A percentile compares a stretch with the other conserved stretches of the same genome.
These are phyloP conservation scores for Rutstroemia sydowiana DNA, from an alignment of 2,329 filamentous ascomycete genomes.

Conservation along the genomic window DNA sequence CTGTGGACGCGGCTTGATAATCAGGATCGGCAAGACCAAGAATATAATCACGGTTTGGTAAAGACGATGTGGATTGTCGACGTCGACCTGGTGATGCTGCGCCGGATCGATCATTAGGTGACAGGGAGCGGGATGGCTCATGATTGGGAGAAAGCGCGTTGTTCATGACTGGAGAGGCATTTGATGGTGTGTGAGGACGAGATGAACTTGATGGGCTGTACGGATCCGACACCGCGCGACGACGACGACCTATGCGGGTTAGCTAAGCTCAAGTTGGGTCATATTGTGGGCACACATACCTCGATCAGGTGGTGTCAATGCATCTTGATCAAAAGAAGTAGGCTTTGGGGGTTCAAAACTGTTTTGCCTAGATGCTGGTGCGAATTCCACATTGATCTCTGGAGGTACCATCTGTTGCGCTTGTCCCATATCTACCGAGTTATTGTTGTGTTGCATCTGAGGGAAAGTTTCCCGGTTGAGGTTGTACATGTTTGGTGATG, in stretches of 20 bases:
- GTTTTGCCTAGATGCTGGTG: conserved; percentile 61
- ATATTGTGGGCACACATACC: conserved; percentile 36
- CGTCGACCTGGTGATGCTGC: conserved; percentile 39
- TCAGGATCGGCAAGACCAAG: conserved; percentile 84
- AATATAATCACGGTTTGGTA: conserved; percentile 65
- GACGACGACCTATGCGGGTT: conserved; percentile 27
- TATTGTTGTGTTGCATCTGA: conserved; percentile 37
- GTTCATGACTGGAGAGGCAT: conserved; percentile 46
- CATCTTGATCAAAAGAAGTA: conserved; percentile 62
- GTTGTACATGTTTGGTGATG: conserved; percentile 44
- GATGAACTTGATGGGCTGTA: conserved; percentile 34
- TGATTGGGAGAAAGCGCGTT: conserved; percentile 38
- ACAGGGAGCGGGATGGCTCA: conserved; percentile 44
- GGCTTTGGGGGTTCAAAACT: conserved; percentile 61
- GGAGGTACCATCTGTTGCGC: conserved; percentile 79
- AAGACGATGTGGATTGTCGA: conserved; percentile 55
- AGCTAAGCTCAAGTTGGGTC: conserved; percentile 11
- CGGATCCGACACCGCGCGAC: conserved; percentile 31
- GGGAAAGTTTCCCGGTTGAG: conserved; percentile 40
- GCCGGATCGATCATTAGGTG: conserved; percentile 49
- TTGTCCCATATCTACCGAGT: conserved; percentile 55
- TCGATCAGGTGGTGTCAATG: conserved; percentile 73
- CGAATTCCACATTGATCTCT: conserved; percentile 89
- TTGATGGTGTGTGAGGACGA: conserved; percentile 42
- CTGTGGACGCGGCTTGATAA: conserved; percentile 58